These are phyloP conservation scores for Paecilomyces fulvus DNA, from an alignment of 2,329 filamentous ascomycete genomes.

Conservation along the genomic window DNA sequence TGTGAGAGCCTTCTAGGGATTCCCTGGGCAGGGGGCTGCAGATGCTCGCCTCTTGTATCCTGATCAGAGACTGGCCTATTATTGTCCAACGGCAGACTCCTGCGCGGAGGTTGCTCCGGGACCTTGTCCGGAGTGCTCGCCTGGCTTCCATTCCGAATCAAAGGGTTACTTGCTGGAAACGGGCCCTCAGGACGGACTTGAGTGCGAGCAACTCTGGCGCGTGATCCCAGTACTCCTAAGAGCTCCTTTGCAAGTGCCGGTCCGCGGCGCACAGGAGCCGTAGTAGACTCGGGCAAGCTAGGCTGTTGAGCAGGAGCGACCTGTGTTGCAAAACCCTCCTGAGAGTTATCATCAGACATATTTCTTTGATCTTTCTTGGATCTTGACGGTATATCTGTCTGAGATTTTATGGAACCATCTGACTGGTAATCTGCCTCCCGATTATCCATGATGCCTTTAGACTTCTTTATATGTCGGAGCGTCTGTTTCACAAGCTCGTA, in stretches of 20 bases:
- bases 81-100: not conserved
- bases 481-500: slow-evolving; percentile 10
- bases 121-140: not conserved
- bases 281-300: not conserved
- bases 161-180: not conserved
- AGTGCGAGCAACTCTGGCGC: not conserved
- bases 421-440: not conserved
- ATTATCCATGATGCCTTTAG: not conserved
- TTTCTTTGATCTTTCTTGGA: not conserved
- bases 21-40: not conserved
- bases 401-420: slow-evolving; percentile 7
- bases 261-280: not conserved
- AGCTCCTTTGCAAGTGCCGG: not conserved
- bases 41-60: not conserved
- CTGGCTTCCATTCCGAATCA: not conserved
- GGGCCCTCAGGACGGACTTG: not conserved
- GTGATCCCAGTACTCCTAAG: slow-evolving; percentile 1
- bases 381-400: slow-evolving; percentile 6
- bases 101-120: not conserved
- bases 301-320: slow-evolving; percentile 3
- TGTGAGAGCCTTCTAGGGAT: not conserved
- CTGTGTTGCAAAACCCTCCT: slow-evolving; percentile 16
- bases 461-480: slow-evolving; percentile 5
- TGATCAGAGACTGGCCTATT: not conserved
- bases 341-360: slow-evolving; percentile 2